Evolutionary conservation across 208 protist species (phyloP), one percentile per base, ranked within the genome.

Genomic region (Acanthamoeba sp.): DNA sequence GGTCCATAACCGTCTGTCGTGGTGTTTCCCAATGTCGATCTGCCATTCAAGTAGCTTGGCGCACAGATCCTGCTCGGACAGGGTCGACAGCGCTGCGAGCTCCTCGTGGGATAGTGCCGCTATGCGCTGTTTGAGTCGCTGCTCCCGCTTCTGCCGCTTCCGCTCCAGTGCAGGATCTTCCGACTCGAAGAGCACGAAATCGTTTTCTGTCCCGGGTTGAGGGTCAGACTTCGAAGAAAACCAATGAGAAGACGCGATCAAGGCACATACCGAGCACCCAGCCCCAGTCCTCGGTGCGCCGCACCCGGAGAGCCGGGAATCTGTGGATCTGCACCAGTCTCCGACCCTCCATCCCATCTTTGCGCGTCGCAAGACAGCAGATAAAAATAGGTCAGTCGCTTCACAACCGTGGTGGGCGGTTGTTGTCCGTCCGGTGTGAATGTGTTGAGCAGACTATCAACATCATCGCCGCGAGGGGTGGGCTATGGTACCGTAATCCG

Each of bases 151-250:
- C 66, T 38, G 18, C 10, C 36, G 2, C 66, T 76, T 76, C n/a
- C n/a, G 10, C 36, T 10, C 66, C 32, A 76, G 66, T n/a, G 4
- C 66, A 4, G 29, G 32, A 42, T 76, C 66, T 18, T 76, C 66
- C 2, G 66, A 76, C 66, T 76, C 66, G 36, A 76, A 76, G 2
- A 76, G 10, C n/a, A 76, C 66, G 38, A 76, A 76, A n/a, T 76
- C 66, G 66, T 76, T 76, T 20, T 76, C 66, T 76, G 66, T 34
- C n/a, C n/a, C n/a, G n/a, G n/a, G n/a, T n/a, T n/a, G n/a, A n/a
- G n/a, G n/a, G n/a, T n/a, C n/a, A n/a, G n/a, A n/a, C n/a, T n/a
- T n/a, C n/a, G n/a, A n/a, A n/a, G n/a, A n/a, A n/a, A n/a, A n/a
- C n/a, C n/a, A n/a, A n/a, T n/a, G n/a, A n/a, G n/a, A n/a, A n/a